Conservation (phyloP, 2,329 filamentous ascomycete genomes). For the Beauveria asiatica region DNA sequence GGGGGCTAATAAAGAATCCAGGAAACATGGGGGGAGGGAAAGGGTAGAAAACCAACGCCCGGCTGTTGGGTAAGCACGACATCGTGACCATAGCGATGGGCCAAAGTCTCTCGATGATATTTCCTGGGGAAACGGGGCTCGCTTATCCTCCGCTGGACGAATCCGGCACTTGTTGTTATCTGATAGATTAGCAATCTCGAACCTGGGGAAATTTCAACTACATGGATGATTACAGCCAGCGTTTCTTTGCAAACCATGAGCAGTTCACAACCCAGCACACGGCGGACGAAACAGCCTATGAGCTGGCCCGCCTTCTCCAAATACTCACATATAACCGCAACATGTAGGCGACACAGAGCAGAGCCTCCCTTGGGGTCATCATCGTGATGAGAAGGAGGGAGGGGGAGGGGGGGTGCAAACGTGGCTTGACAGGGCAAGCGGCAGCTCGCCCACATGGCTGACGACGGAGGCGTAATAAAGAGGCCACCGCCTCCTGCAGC, state of each 20-base stretch:
- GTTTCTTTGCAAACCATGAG: too few relatives aligned
- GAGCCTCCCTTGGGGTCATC: background rate
- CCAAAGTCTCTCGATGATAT: background rate
- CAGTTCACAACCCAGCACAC: background rate
- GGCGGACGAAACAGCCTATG: too few relatives aligned
- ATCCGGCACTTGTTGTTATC: background rate
- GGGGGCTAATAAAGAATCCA: background rate
- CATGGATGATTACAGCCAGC: background rate
- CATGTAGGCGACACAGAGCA: background rate
- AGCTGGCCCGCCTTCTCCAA: background rate
- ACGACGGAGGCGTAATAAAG: background rate
- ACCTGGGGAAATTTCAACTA: background rate
- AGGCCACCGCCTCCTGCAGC: background rate
- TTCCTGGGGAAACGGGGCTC: constrained; percentile 8
- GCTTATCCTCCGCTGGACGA: background rate
- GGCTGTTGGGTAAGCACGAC: background rate
- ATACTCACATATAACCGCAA: background rate
- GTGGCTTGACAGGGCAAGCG: background rate
- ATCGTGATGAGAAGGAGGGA: background rate
- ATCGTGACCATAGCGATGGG: background rate
- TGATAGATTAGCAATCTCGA: background rate
- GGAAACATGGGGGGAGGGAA: background rate
- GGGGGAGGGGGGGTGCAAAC: background rate
- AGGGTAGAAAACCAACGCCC: background rate
- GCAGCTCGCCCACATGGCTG: background rate